phyloP scores from a whole-genome alignment of 2,329 filamentous ascomycete species.

The Decorospora gaudefroyi region DNA sequence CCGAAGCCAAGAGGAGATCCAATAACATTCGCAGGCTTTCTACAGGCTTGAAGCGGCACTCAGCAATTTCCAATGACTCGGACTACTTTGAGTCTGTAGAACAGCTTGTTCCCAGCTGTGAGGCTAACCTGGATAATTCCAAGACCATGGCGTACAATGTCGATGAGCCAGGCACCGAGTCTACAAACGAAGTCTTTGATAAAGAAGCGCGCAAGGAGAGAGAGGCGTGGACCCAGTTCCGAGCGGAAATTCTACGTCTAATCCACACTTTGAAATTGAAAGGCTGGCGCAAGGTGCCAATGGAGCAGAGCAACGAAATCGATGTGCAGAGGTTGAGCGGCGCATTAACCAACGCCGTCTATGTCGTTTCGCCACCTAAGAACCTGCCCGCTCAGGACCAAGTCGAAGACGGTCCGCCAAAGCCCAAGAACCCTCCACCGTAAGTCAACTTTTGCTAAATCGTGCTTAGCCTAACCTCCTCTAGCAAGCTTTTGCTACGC shows the following conservation, averaged over 20 bases:
- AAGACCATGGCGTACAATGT: slow-evolving; percentile 80
- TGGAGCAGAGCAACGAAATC: slow-evolving; percentile 70
- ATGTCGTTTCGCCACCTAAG: slow-evolving; percentile 83
- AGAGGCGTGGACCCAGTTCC: slow-evolving; percentile 83
- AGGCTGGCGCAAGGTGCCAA: slow-evolving; percentile 82
- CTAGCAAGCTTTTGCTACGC: slow-evolving; percentile 79
- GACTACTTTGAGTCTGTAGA: slow-evolving; percentile 81
- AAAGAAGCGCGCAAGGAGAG: slow-evolving; percentile 65
- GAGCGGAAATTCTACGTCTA: slow-evolving; percentile 86
- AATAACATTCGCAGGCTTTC: slow-evolving; percentile 37
- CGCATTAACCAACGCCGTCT: slow-evolving; percentile 93
- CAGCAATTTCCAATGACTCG: slow-evolving; percentile 74
- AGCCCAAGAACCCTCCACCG: slow-evolving; percentile 57
- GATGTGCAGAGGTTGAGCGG: slow-evolving; percentile 80
- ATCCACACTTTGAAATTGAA: slow-evolving; percentile 87
- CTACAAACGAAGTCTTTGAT: slow-evolving; percentile 50
- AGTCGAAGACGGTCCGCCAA: slow-evolving; percentile 42
- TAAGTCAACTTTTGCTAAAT: slow-evolving; percentile 46
- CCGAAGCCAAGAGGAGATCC: slow-evolving; percentile 40
- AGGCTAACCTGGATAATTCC: slow-evolving; percentile 84
- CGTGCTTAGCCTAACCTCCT: slow-evolving; percentile 15
- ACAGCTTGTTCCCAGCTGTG: slow-evolving; percentile 78
- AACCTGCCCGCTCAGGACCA: slow-evolving; percentile 56
- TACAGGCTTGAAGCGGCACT: slow-evolving; percentile 49
- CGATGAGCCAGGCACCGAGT: slow-evolving; percentile 57